phyloP scores from a whole-genome alignment of 2,329 filamentous ascomycete species.

The Alternaria sp. region DNA sequence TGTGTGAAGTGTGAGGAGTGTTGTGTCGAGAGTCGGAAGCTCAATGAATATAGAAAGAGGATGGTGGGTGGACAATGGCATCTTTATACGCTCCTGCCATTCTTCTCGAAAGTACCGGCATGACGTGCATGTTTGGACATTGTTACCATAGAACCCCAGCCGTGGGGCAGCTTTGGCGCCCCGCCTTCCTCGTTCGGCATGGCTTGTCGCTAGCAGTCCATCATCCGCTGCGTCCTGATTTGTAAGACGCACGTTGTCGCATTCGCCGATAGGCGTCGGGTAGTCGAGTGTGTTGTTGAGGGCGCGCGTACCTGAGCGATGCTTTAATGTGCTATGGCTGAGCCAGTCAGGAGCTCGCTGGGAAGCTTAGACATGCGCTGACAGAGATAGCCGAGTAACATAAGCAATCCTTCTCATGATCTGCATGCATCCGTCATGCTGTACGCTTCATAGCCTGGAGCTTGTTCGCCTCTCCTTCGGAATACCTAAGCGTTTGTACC shows the following conservation, averaged over 20 bases:
- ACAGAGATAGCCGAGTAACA: constrained; percentile 4
- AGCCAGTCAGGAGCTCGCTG: background rate
- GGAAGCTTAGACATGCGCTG: constrained; percentile 12
- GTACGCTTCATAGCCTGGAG: background rate
- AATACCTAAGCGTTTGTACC: background rate
- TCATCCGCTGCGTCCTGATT: constrained; percentile 18
- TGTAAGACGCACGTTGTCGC: constrained; percentile 23
- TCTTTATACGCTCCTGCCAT: constrained; percentile 34
- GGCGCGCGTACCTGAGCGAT: background rate
- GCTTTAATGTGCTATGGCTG: background rate
- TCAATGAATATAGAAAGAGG: constrained; percentile 3
- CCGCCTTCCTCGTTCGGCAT: constrained; percentile 20
- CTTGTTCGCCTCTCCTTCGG: background rate
- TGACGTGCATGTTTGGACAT: constrained; percentile 24
- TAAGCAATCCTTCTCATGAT: background rate
- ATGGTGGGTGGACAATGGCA: constrained; percentile 3
- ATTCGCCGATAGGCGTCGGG: background rate
- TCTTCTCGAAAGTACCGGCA: constrained; percentile 20
- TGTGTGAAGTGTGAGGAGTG: background rate
- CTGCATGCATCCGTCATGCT: background rate
- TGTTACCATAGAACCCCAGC: constrained; percentile 5
- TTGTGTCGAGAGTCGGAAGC: background rate
- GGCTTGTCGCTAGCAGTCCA: constrained; percentile 5
- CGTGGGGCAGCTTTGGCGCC: constrained; percentile 20
- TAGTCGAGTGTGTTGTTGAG: background rate